These are phyloP conservation scores for Streptanthus diversifolius DNA, from an alignment of 345 rosid species.

Conservation along the genomic window DNA sequence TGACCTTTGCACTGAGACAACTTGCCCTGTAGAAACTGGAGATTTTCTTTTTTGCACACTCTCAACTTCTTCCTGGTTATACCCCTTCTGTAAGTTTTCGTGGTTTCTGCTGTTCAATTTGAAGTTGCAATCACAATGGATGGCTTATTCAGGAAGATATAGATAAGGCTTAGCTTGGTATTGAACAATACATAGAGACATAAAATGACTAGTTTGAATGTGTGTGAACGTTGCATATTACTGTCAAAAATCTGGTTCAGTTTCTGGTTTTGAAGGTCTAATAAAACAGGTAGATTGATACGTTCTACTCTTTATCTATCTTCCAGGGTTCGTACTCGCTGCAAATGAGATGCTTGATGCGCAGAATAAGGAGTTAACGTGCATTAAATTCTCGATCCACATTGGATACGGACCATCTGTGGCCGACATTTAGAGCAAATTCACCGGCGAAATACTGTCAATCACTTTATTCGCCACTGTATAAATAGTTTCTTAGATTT, in stretches of 20 bases:
- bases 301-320: background rate
- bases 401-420: constrained; percentile 57
- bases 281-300: background rate
- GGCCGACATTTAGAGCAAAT: constrained; percentile 43
- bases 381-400: constrained; percentile 62
- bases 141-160: background rate
- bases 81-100: constrained; percentile 83
- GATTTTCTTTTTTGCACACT: constrained; percentile 77
- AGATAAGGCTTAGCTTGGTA: background rate
- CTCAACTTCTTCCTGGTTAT: constrained; percentile 73
- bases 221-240: background rate
- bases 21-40: constrained; percentile 71
- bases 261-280: background rate
- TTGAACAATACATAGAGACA: background rate
- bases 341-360: constrained; percentile 72
- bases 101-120: background rate
- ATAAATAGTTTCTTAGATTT: background rate
- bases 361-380: constrained; percentile 49
- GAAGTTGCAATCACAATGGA: background rate
- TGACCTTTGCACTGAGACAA: constrained; percentile 76
- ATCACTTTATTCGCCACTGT: background rate
- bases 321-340: constrained; percentile 80
- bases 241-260: background rate
- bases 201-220: background rate
- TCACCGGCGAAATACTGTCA: background rate